Percentiles rank a stretch among this genome's conserved stretches.
Conservation (phyloP, 2,329 filamentous ascomycete genomes). For the Colletotrichum viniferum region DNA sequence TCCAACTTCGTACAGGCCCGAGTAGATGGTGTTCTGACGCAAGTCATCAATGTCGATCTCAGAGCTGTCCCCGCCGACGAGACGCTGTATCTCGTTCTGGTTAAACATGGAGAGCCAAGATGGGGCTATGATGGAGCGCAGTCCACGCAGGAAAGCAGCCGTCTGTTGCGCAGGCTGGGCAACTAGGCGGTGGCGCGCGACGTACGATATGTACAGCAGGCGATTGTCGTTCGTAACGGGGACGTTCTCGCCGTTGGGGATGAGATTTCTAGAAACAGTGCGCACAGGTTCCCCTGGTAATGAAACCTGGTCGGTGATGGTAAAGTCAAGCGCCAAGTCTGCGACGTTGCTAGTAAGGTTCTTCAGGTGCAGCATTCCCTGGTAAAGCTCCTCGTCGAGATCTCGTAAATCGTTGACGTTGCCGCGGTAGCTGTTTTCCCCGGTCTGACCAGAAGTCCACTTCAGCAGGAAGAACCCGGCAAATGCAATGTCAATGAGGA, state of each 20-base stretch:
- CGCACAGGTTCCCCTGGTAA: slow-evolving; percentile 51
- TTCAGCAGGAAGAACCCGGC: slow-evolving; percentile 96
- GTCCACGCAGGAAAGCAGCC: slow-evolving; percentile 82
- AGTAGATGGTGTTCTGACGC: slow-evolving; percentile 82
- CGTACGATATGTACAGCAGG: slow-evolving; percentile 91
- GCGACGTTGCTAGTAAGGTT: slow-evolving; percentile 83
- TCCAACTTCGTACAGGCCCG: slow-evolving; percentile 87
- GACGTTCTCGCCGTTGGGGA: slow-evolving; percentile 76
- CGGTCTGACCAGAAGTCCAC: slow-evolving; percentile 74
- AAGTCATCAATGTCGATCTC: slow-evolving; percentile 89
- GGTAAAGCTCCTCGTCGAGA: slow-evolving; percentile 88
- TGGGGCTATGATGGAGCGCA: slow-evolving; percentile 87
- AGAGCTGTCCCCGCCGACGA: slow-evolving; percentile 86
- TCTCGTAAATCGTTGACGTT: slow-evolving; percentile 94
- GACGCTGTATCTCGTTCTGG: slow-evolving; percentile 88
- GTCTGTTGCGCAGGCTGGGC: slow-evolving; percentile 83
- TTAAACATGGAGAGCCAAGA: slow-evolving; percentile 99
- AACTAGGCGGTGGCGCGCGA: slow-evolving; percentile 85
- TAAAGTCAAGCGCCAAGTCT: slow-evolving; percentile 86
- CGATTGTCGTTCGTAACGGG: slow-evolving; percentile 91
- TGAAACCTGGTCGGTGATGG: slow-evolving; percentile 74
- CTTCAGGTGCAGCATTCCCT: slow-evolving; percentile 82
- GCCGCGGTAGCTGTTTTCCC: slow-evolving; percentile 79
- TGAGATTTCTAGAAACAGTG: slow-evolving; percentile 76
- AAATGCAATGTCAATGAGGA: slow-evolving; percentile 90